A percentile compares a stretch with the other conserved stretches of the same genome.
These are phyloP conservation scores for Haplosporangium sp. DNA, from an alignment of 371 early-diverging fungal species.

Conservation along the genomic window DNA sequence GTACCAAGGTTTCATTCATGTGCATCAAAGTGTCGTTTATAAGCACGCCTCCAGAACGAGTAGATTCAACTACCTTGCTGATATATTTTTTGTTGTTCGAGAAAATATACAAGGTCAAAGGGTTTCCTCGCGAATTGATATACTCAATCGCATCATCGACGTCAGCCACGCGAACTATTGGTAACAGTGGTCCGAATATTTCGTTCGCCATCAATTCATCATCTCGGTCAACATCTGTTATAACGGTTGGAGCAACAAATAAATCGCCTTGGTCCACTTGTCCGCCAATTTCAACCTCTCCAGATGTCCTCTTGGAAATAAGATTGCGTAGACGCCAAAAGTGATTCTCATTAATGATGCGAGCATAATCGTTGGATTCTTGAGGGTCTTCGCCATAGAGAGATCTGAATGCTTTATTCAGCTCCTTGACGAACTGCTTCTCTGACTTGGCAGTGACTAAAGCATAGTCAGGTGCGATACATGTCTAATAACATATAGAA, in stretches of 20 bases:
- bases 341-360: slow-evolving; percentile 82
- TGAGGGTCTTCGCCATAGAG: slow-evolving; percentile 69
- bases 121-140: slow-evolving; percentile 72
- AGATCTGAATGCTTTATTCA: slow-evolving; percentile 63
- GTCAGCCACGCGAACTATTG: slow-evolving; percentile 77
- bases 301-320: slow-evolving; percentile 64
- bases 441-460: slow-evolving; percentile 68
- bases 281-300: slow-evolving; percentile 66
- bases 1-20: slow-evolving; percentile 71
- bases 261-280: slow-evolving; percentile 67
- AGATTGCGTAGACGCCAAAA: slow-evolving; percentile 73
- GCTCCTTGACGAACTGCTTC: slow-evolving; percentile 62
- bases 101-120: slow-evolving; percentile 79
- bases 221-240: slow-evolving; percentile 65
- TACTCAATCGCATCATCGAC: slow-evolving; percentile 80
- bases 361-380: slow-evolving; percentile 66
- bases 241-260: slow-evolving; percentile 76
- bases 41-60: slow-evolving; percentile 81
- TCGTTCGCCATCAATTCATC: slow-evolving; percentile 78
- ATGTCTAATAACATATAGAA: slow-evolving; percentile 65
- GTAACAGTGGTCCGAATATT: slow-evolving; percentile 91
- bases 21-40: slow-evolving; percentile 89
- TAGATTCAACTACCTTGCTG: slow-evolving; percentile 65
- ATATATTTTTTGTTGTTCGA: slow-evolving; percentile 48
- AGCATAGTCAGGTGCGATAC: slow-evolving; percentile 91